Conservation (phyloP, 2,329 filamentous ascomycete genomes). For the Pseudogymnoascus sp. region DNA sequence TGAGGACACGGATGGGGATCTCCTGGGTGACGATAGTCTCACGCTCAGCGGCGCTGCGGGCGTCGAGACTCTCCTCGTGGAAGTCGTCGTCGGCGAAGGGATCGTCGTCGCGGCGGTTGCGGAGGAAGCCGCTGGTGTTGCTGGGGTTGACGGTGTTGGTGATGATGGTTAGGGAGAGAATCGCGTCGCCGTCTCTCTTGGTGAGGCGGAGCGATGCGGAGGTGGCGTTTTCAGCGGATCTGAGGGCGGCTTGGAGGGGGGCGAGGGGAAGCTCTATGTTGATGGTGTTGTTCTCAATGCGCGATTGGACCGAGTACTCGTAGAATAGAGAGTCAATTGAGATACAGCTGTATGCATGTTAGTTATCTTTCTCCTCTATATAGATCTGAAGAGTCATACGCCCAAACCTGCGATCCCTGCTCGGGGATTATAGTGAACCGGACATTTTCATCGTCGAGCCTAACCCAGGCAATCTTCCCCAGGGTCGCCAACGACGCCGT, state of each 20-base stretch:
- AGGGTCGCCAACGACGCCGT: constrained; percentile 55
- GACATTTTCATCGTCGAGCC: constrained; percentile 76
- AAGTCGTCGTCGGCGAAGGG: constrained; percentile 37
- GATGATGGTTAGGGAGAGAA: constrained; percentile 84
- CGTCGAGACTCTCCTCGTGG: constrained; percentile 43
- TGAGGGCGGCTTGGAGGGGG: constrained; percentile 82
- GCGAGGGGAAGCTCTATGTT: constrained; percentile 92
- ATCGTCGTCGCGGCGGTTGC: constrained; percentile 31
- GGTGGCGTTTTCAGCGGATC: constrained; percentile 72
- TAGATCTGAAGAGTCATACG: constrained; percentile 39
- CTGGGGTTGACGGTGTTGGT: constrained; percentile 55
- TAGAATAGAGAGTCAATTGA: constrained; percentile 80
- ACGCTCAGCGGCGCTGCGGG: constrained; percentile 56
- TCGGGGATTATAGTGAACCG: constrained; percentile 96
- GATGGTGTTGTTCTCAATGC: constrained; percentile 75
- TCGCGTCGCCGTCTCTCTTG: constrained; percentile 80
- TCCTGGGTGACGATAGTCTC: constrained; percentile 94
- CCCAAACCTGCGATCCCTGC: constrained; percentile 93
- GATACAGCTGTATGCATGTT: constrained; percentile 38
- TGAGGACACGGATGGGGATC: constrained; percentile 86
- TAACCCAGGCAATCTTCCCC: constrained; percentile 36
- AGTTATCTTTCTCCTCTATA: neutral
- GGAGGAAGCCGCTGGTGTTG: constrained; percentile 26
- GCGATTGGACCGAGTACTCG: constrained; percentile 76
- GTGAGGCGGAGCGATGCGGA: constrained; percentile 82